phyloP scores from a whole-genome alignment of 2,329 filamentous ascomycete species.

The Pseudocercospora fijiensis region DNA sequence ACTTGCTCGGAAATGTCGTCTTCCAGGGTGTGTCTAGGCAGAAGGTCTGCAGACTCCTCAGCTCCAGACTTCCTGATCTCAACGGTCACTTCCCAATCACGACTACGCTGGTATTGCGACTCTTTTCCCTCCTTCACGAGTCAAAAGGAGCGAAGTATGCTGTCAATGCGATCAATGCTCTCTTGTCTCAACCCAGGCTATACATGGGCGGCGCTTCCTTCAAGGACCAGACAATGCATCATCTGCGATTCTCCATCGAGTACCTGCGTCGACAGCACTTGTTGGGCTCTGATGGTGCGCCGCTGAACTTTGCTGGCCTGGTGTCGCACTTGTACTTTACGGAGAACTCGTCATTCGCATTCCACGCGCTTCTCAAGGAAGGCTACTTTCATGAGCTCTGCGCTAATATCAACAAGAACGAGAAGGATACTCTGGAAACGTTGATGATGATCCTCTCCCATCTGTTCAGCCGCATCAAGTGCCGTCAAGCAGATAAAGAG shows the following conservation, averaged over 20 bases:
- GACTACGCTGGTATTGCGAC: constrained; percentile 66
- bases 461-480: constrained; percentile 63
- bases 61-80: constrained; percentile 69
- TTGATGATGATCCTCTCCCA: constrained; percentile 70
- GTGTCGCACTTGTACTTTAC: constrained; percentile 74
- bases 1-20: constrained; percentile 76
- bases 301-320: constrained; percentile 70
- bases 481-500: constrained; percentile 49
- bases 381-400: constrained; percentile 70
- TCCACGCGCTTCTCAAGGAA: constrained; percentile 69
- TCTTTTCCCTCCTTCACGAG: constrained; percentile 66
- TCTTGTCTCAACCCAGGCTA: constrained; percentile 68
- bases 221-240: constrained; percentile 69
- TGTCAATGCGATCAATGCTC: constrained; percentile 60
- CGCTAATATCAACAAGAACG: constrained; percentile 53
- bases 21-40: constrained; percentile 65
- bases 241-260: constrained; percentile 77
- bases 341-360: constrained; percentile 72
- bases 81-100: constrained; percentile 77
- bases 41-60: constrained; percentile 68
- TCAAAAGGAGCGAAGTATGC: constrained; percentile 65
- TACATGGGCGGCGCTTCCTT: constrained; percentile 69
- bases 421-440: constrained; percentile 54
- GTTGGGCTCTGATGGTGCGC: constrained; percentile 59
- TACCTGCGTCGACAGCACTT: constrained; percentile 70